Evolutionary conservation across 2,329 filamentous ascomycete genomes (phyloP).

Genomic region (Neofusicoccum parvum): DNA sequence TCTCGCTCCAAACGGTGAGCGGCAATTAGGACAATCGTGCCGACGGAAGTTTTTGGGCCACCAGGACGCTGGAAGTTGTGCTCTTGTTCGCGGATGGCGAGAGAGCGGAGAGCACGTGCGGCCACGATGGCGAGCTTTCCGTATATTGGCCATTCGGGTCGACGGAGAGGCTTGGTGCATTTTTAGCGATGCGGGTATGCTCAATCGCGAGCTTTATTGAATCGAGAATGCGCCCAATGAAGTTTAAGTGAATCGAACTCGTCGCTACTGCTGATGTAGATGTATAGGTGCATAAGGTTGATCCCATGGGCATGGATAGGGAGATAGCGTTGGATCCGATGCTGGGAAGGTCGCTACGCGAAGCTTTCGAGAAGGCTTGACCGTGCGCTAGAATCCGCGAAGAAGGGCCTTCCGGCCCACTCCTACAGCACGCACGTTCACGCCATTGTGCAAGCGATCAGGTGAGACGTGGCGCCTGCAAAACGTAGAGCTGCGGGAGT

Average conservation of each 20-base stretch:
- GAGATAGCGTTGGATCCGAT: neutral
- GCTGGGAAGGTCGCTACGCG: neutral
- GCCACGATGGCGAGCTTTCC: neutral
- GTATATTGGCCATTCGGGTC: neutral
- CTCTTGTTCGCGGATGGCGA: neutral
- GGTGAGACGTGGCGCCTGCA: neutral
- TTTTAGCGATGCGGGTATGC: neutral
- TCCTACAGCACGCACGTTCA: neutral
- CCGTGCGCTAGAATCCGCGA: slow-evolving; percentile 8
- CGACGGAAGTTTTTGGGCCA: neutral
- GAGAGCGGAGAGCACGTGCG: neutral
- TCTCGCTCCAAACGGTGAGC: neutral
- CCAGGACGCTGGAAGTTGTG: neutral
- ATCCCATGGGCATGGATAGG: neutral
- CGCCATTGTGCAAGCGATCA: neutral
- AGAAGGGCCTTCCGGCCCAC: neutral
- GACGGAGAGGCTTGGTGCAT: neutral
- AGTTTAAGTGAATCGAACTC: neutral
- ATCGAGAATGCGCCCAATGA: too few species aligned
- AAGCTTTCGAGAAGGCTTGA: slow-evolving; percentile 1
- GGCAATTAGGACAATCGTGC: slow-evolving; percentile 1
- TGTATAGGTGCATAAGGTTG: neutral
- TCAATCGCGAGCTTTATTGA: neutral
- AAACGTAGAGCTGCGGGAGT: neutral
- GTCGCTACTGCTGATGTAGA: neutral